Evolutionary conservation across 1,139 yeast genomes (phyloP).

Genomic region (Blastobotrys arbuscula): DNA sequence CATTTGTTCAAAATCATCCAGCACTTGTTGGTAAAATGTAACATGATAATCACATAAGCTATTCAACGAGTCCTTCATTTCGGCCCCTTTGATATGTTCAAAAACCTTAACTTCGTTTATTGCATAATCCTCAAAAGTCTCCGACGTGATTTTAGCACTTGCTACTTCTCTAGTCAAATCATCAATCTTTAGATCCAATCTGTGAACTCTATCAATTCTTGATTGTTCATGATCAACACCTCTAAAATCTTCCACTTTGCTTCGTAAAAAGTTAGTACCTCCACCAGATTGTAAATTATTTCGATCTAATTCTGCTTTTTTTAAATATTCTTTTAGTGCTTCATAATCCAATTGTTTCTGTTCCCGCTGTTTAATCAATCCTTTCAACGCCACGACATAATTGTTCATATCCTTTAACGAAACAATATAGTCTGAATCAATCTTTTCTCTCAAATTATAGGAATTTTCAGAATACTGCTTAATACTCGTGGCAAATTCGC

Average conservation of each 20-base stretch:
- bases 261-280: conserved; percentile 47
- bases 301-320: conserved; percentile 64
- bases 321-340: conserved; percentile 71
- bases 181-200: conserved; percentile 52
- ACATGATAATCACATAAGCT: conserved; percentile 73
- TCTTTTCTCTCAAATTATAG: conserved; percentile 48
- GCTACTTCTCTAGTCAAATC: conserved; percentile 53
- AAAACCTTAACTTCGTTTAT: conserved; percentile 73
- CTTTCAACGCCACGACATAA: conserved; percentile 71
- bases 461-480: conserved; percentile 44
- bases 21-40: conserved; percentile 64
- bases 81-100: conserved; percentile 73
- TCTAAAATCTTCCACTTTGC: conserved; percentile 53
- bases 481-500: conserved; percentile 49
- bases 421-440: conserved; percentile 78
- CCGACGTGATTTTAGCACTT: conserved; percentile 64
- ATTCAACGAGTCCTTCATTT: conserved; percentile 64
- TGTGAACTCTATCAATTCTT: conserved; percentile 46
- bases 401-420: conserved; percentile 83
- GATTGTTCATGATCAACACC: conserved; percentile 56
- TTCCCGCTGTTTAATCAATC: conserved; percentile 75
- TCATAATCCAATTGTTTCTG: conserved; percentile 89
- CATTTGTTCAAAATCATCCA: conserved; percentile 56
- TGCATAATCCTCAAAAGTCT: conserved; percentile 60
- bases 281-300: conserved; percentile 52